A percentile compares a stretch with the other conserved stretches of the same genome.
phyloP scores from a whole-genome alignment of 306 rosid genomes.

The Luffa aegyptiaca region DNA sequence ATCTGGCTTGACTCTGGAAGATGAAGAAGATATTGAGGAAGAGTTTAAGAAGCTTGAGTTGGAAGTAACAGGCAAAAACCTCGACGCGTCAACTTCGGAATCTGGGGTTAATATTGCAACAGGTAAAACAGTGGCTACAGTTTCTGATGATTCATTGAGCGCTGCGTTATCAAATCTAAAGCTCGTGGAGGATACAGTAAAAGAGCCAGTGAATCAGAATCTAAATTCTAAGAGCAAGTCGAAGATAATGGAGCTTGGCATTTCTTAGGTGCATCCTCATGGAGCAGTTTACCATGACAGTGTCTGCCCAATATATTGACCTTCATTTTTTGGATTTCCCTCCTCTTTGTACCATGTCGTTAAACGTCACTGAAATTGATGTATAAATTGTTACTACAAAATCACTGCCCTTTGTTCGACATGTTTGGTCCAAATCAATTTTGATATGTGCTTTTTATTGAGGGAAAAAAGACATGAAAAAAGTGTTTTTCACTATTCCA shows the following conservation, averaged over 20 bases:
- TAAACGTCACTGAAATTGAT: neutral
- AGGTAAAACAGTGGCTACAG: constrained; percentile 17
- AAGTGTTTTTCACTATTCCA: too few species aligned
- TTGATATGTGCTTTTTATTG: too few species aligned
- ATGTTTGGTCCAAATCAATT: too few species aligned
- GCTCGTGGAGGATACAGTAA: constrained; percentile 24
- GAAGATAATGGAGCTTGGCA: neutral
- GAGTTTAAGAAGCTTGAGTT: constrained; percentile 68
- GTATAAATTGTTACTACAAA: neutral
- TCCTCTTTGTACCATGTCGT: neutral
- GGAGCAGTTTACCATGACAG: neutral
- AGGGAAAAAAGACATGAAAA: too few species aligned
- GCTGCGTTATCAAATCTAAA: constrained; percentile 53
- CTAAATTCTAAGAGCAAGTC: neutral
- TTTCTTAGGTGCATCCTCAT: neutral
- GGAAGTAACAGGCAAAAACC: constrained; percentile 25
- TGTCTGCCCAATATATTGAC: neutral
- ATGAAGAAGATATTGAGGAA: constrained; percentile 70
- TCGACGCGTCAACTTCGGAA: constrained; percentile 14
- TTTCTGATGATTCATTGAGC: constrained; percentile 31
- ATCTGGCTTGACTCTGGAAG: constrained; percentile 31
- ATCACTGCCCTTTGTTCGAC: neutral
- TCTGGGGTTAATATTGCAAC: constrained; percentile 10
- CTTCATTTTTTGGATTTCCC: neutral
- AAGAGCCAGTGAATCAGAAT: neutral